These are phyloP conservation scores for Rhodotorula sp. DNA, from an alignment of 1,284 basidiomycete genomes.

Conservation along the genomic window DNA sequence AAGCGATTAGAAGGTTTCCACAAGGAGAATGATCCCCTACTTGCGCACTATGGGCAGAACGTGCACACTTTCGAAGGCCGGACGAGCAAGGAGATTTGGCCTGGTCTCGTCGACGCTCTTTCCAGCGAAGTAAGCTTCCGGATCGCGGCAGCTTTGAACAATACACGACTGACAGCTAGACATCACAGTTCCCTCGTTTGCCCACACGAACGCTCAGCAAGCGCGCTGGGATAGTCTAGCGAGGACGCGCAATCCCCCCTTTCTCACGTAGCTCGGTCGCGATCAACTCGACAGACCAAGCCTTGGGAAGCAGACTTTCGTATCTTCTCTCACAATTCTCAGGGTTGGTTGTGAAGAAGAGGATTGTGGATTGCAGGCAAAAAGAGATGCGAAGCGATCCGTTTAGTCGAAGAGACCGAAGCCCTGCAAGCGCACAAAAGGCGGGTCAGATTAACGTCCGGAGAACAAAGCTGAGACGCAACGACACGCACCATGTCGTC, in stretches of 20 bases:
- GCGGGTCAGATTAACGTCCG: slow-evolving; percentile 2
- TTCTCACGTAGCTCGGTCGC: too few species aligned
- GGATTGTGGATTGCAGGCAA: neutral
- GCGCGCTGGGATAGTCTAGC: too few species aligned
- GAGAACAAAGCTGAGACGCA: too few species aligned
- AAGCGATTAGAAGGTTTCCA: slow-evolving; percentile 80
- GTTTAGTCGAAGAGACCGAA: slow-evolving; percentile 79
- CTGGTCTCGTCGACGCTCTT: slow-evolving; percentile 65
- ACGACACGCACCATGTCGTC: slow-evolving; percentile 76
- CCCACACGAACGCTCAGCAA: neutral
- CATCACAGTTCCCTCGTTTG: slow-evolving; percentile 10
- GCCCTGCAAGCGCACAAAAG: slow-evolving; percentile 52
- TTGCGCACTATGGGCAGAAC: slow-evolving; percentile 68
- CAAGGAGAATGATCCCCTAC: slow-evolving; percentile 78
- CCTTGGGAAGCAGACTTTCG: too few species aligned
- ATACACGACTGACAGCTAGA: neutral
- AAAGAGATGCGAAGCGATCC: neutral
- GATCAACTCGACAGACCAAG: too few species aligned
- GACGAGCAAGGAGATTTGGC: slow-evolving; percentile 93
- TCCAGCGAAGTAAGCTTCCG: slow-evolving; percentile 47
- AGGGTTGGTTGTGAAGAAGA: neutral
- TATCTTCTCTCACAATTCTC: too few species aligned
- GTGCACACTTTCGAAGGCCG: slow-evolving; percentile 63
- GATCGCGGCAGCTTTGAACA: too few species aligned
- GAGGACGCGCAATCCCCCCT: too few species aligned